These are phyloP conservation scores for Lichtheimia hyalospora DNA, from an alignment of 371 early-diverging fungal genomes.

Conservation along the genomic window DNA sequence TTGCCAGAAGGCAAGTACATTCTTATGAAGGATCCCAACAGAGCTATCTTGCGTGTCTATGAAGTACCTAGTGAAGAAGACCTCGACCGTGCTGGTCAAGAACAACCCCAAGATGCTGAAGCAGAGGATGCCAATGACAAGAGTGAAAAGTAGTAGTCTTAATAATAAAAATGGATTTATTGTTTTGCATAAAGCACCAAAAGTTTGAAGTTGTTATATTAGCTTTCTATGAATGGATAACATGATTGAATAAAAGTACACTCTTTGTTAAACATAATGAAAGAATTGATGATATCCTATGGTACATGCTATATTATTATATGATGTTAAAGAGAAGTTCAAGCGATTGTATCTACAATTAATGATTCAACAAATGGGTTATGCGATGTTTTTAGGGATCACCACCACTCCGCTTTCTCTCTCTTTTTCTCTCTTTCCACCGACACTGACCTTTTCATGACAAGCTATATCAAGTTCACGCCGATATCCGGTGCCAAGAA, in stretches of 20 bases:
- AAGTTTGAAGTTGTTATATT: too few species aligned
- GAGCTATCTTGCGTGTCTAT: constrained; percentile 85
- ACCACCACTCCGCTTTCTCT: background rate
- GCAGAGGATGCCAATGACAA: constrained; percentile 1
- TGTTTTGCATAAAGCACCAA: too few species aligned
- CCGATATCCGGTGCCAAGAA: constrained; percentile 82
- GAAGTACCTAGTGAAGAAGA: constrained; percentile 68
- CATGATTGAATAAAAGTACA: too few species aligned
- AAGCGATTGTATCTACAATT: too few species aligned
- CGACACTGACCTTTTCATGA: constrained; percentile 34
- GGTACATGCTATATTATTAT: too few species aligned
- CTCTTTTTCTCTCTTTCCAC: background rate
- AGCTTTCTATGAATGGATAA: too few species aligned
- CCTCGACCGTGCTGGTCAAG: constrained; percentile 58
- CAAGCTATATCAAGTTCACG: constrained; percentile 79
- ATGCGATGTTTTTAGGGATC: too few species aligned
- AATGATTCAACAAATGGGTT: too few species aligned
- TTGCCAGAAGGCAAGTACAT: constrained; percentile 93
- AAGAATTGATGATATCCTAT: too few species aligned
- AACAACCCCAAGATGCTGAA: constrained; percentile 38
- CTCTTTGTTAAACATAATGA: too few species aligned
- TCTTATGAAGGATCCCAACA: constrained; percentile 95
- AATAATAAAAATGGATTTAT: background rate
- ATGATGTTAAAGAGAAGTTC: too few species aligned
- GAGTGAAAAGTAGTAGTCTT: background rate